Conservation (phyloP, 768 basidiomycete genomes). For the Boletellus sp. region DNA sequence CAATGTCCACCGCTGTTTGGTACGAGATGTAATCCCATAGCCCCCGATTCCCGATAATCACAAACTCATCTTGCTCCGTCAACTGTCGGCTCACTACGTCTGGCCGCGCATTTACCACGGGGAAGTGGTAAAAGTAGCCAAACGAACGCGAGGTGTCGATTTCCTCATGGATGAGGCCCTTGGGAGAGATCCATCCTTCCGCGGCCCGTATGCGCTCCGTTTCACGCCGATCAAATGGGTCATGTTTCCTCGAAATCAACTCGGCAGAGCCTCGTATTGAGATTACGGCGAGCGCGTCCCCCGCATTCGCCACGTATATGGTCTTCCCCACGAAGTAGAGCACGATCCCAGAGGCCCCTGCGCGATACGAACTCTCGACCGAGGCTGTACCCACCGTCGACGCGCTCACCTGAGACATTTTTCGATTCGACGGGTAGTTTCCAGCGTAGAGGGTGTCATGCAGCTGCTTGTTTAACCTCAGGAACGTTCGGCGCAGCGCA, state of each 20-base stretch:
- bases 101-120: conserved; percentile 87
- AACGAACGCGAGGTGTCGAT: conserved; percentile 90
- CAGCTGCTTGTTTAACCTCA: conserved; percentile 78
- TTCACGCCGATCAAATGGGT: conserved; percentile 85
- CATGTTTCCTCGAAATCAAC: conserved; percentile 75
- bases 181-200: conserved; percentile 92
- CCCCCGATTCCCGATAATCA: conserved; percentile 91
- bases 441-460: conserved; percentile 61
- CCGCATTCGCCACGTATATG: conserved; percentile 87
- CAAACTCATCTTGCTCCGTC: conserved; percentile 86
- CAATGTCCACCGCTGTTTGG: conserved; percentile 96
- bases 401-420: conserved; percentile 65
- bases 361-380: conserved; percentile 50
- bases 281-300: conserved; percentile 83
- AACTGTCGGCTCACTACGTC: conserved; percentile 68
- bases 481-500: conserved; percentile 83
- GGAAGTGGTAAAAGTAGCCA: conserved; percentile 87
- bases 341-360: conserved; percentile 82
- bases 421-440: conserved; percentile 47
- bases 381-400: conserved; percentile 33
- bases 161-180: conserved; percentile 88
- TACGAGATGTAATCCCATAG: conserved; percentile 93
- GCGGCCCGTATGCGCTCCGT: conserved; percentile 83
- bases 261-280: conserved; percentile 73
- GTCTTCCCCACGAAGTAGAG: conserved; percentile 78